Evolutionary conservation across 2,329 filamentous ascomycete species (phyloP), one percentile per base, ranked within the genome.

Genomic region (Trichoderma cornu-damae): DNA sequence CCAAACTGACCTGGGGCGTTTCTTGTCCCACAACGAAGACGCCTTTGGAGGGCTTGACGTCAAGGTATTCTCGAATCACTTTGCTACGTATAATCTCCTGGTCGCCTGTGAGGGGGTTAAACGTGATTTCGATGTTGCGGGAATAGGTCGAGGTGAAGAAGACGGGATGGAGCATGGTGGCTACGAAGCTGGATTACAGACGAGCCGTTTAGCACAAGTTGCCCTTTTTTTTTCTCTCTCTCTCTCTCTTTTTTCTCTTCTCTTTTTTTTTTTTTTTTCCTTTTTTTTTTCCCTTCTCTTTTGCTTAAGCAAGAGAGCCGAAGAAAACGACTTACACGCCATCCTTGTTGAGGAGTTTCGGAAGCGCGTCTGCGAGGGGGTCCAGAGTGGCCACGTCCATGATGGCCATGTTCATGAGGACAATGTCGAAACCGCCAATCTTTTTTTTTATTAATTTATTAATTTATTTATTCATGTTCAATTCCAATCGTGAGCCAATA

Each of bases 391-490:
- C 66, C 3, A 79, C 68, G 56, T 79, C 78, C 73, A 78, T 79
- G 42, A 79, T 66, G 7, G 76, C 77, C 72, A 78, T 78, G 64
- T 78, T 80, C 60, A 77, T 74, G 16, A 74, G 68, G 20, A 79
- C 66, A 16, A 77, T 65, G 55, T 78, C 75, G 60, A 77, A 79
- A 34, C 61, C 58, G 9, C 59, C 64, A 50, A 57, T 42, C 69
- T 72, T 61, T 6, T 8, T n/a, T n/a, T n/a, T n/a, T n/a, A n/a
- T n/a, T n/a, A n/a, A n/a, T n/a, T n/a, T n/a, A n/a, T n/a, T n/a
- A n/a, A n/a, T n/a, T n/a, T n/a, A n/a, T n/a, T n/a, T n/a, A n/a
- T n/a, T n/a, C n/a, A n/a, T n/a, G n/a, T n/a, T n/a, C n/a, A n/a
- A n/a, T n/a, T n/a, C n/a, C n/a, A n/a, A n/a, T n/a, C n/a, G n/a